Percentiles rank a stretch among this genome's conserved stretches.
These are phyloP conservation scores for Colletotrichum liaoningense DNA, from an alignment of 2,329 filamentous ascomycete genomes.

Conservation along the genomic window DNA sequence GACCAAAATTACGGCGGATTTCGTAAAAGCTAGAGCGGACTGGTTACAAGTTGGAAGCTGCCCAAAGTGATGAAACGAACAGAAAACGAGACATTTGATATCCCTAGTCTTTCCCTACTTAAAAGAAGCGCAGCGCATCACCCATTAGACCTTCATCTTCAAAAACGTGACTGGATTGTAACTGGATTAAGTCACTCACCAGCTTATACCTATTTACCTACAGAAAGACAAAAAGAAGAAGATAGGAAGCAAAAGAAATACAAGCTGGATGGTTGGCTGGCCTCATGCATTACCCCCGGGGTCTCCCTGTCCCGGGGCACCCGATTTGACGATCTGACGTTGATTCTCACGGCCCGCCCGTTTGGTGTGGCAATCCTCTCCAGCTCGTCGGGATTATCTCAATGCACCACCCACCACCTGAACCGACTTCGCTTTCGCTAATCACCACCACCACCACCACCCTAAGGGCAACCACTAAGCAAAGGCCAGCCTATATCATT, in stretches of 20 bases:
- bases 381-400: background rate
- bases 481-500: background rate
- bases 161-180: background rate
- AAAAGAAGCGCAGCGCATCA: background rate
- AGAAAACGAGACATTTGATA: constrained; percentile 17
- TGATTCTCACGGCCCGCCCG: constrained; percentile 2
- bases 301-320: background rate
- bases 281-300: background rate
- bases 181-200: background rate
- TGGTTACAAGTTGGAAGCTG: background rate
- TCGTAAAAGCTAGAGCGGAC: constrained; percentile 13
- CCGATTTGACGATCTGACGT: background rate
- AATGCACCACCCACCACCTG: too few species aligned
- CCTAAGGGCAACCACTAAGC: background rate
- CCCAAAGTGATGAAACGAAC: background rate
- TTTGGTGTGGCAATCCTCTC: background rate
- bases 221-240: background rate
- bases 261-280: background rate
- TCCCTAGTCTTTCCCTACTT: background rate
- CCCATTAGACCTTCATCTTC: background rate
- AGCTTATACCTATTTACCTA: background rate
- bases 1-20: constrained; percentile 11
- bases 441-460: too few species aligned
- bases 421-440: too few species aligned
- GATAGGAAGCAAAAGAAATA: background rate